Conservation (phyloP, 1,284 basidiomycete species). For the Trichosporon ovoides region DNA sequence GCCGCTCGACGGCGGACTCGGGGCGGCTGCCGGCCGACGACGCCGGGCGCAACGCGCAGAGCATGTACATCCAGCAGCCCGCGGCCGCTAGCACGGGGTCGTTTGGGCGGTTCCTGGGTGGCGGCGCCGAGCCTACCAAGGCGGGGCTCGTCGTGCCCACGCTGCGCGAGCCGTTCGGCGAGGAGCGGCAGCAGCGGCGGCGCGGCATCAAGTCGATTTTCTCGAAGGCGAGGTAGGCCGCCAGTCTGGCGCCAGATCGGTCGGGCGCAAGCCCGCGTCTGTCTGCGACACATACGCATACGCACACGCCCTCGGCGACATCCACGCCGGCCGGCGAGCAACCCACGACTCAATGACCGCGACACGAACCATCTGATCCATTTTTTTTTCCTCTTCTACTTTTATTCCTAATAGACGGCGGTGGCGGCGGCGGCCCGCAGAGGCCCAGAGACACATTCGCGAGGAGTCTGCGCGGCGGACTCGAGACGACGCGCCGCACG, state of each 20-base stretch:
- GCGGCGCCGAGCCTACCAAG: neutral
- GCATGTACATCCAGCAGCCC: conserved; percentile 31
- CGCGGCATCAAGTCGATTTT: conserved; percentile 23
- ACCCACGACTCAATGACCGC: no score
- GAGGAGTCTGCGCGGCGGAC: no score
- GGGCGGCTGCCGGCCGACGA: neutral
- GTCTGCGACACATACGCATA: neutral
- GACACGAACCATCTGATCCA: neutral
- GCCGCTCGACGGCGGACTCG: conserved; percentile 14
- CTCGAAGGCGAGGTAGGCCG: conserved; percentile 9
- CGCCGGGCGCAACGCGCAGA: conserved; percentile 19
- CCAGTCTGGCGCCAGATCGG: no score
- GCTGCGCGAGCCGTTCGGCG: conserved; percentile 4
- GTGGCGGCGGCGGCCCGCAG: no score
- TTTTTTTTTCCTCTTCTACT: neutral
- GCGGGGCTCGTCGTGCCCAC: neutral
- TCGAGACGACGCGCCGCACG: no score
- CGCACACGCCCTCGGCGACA: neutral
- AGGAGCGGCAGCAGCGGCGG: conserved; percentile 20
- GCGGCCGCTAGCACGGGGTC: conserved; percentile 23
- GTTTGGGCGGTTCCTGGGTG: conserved; percentile 20
- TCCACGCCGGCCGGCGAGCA: no score
- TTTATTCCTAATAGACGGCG: neutral
- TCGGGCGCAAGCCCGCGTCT: no score
- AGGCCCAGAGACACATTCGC: no score